Evolutionary conservation across 345 rosid species (phyloP).

Genomic region (Eutrema yunnanense): DNA sequence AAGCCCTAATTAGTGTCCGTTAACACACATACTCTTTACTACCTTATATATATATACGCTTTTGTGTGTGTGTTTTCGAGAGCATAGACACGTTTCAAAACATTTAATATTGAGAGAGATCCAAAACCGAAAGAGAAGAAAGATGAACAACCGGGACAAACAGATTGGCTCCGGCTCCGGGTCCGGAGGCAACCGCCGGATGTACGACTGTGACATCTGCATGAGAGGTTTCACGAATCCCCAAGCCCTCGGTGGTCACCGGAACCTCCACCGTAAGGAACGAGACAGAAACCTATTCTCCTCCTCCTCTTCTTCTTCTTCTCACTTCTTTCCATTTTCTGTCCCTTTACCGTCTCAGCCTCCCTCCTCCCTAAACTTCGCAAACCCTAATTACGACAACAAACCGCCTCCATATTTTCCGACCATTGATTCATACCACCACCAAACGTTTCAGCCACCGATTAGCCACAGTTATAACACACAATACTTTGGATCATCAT

Average conservation of each 20-base stretch:
- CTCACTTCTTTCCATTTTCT: neutral
- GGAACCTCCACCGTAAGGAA: slow-evolving; percentile 72
- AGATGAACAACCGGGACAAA: slow-evolving; percentile 16
- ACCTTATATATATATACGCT: neutral
- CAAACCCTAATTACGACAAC: slow-evolving; percentile 9
- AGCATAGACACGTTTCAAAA: slow-evolving; percentile 3
- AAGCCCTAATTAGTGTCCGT: neutral
- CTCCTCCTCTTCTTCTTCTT: slow-evolving; percentile 10
- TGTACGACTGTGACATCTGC: slow-evolving; percentile 69
- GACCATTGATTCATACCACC: slow-evolving; percentile 7
- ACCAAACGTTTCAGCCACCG: slow-evolving; percentile 12
- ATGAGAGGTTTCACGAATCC: slow-evolving; percentile 85
- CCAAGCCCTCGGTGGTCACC: slow-evolving; percentile 92
- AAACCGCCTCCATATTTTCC: slow-evolving; percentile 7
- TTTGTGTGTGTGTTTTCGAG: neutral
- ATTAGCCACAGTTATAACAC: slow-evolving; percentile 6
- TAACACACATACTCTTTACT: neutral
- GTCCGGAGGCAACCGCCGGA: slow-evolving; percentile 28
- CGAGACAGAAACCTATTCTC: slow-evolving; percentile 8
- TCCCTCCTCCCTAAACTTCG: neutral
- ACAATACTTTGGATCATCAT: slow-evolving; percentile 10
- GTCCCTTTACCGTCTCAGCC: neutral
- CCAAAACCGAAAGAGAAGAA: neutral
- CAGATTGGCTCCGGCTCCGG: neutral
- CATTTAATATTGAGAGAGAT: slow-evolving; percentile 6